Conservation (phyloP, 2,329 filamentous ascomycete genomes). For the Claviceps africana region DNA sequence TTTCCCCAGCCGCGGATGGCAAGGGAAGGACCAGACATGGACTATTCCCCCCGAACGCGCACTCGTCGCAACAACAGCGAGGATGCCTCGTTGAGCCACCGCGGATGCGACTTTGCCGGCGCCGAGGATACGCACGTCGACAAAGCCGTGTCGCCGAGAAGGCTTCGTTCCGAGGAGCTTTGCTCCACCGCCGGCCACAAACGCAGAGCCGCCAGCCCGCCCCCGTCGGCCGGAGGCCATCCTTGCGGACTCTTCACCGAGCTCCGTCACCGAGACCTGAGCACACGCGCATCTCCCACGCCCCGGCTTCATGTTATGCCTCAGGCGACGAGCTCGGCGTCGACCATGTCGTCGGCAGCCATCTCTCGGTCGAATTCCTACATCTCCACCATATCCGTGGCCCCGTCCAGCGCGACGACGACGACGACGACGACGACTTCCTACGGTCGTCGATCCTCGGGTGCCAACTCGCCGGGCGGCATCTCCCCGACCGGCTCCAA, state of each 20-base stretch:
- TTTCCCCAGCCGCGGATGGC: conserved; percentile 29
- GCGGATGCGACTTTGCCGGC: conserved; percentile 26
- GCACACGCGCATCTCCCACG: conserved; percentile 37
- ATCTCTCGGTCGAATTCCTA: conserved; percentile 33
- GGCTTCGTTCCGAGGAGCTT: conserved; percentile 34
- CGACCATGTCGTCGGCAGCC: conserved; percentile 27
- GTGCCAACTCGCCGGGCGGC: conserved; percentile 30
- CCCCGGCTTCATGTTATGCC: conserved; percentile 33
- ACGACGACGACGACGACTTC: conserved; percentile 29
- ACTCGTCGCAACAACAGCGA: conserved; percentile 38
- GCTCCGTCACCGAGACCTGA: conserved; percentile 33
- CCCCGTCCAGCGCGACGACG: conserved; percentile 27
- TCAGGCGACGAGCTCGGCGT: conserved; percentile 28
- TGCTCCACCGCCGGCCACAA: conserved; percentile 33
- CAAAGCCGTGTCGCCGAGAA: conserved; percentile 35
- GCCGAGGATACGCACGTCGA: conserved; percentile 36
- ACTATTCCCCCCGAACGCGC: conserved; percentile 32
- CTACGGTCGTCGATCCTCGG: conserved; percentile 33
- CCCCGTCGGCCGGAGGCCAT: conserved; percentile 32
- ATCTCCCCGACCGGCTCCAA: conserved; percentile 35
- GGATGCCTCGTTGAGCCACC: conserved; percentile 31
- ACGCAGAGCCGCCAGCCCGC: conserved; percentile 41
- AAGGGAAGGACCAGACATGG: conserved; percentile 29
- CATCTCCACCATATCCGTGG: conserved; percentile 30
- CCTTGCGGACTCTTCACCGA: conserved; percentile 20